Percentiles rank a stretch among this genome's conserved stretches.
Conservation (phyloP, 306 rosid species). For the Corylus avellana region DNA sequence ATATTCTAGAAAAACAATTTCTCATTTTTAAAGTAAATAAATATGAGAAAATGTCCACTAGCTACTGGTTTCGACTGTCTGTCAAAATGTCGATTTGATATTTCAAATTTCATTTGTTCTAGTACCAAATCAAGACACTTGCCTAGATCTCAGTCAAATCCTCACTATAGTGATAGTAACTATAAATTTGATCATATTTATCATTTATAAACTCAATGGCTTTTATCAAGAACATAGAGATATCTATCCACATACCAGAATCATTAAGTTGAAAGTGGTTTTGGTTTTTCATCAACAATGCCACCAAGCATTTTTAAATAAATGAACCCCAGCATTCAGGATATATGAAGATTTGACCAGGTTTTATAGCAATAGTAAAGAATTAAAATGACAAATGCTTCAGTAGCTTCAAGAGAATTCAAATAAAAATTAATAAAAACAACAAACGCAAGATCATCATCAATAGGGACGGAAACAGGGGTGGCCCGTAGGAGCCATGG, state of each 20-base stretch:
- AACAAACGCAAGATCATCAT: no score
- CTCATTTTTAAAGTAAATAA: background rate
- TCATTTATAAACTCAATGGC: background rate
- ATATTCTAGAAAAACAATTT: background rate
- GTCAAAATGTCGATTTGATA: background rate
- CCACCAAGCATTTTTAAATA: no score
- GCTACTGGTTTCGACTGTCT: background rate
- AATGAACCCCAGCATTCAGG: no score
- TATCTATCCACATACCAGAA: background rate
- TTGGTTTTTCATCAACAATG: background rate
- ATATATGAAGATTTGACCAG: no score
- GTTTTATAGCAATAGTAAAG: no score
- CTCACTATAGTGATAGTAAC: background rate
- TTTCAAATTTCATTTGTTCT: background rate
- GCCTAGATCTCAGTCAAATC: background rate
- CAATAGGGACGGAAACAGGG: no score
- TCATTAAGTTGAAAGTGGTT: background rate
- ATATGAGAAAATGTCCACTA: background rate
- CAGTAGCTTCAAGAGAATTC: no score
- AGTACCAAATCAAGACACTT: background rate
- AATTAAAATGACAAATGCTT: no score
- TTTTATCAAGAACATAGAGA: background rate
- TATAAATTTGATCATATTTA: background rate
- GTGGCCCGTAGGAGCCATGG: no score
- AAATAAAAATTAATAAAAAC: no score